A percentile compares a stretch with the other conserved stretches of the same genome.
These are phyloP conservation scores for Aspergillus sclerotioniger DNA, from an alignment of 495 filamentous ascomycete genomes.

Conservation along the genomic window DNA sequence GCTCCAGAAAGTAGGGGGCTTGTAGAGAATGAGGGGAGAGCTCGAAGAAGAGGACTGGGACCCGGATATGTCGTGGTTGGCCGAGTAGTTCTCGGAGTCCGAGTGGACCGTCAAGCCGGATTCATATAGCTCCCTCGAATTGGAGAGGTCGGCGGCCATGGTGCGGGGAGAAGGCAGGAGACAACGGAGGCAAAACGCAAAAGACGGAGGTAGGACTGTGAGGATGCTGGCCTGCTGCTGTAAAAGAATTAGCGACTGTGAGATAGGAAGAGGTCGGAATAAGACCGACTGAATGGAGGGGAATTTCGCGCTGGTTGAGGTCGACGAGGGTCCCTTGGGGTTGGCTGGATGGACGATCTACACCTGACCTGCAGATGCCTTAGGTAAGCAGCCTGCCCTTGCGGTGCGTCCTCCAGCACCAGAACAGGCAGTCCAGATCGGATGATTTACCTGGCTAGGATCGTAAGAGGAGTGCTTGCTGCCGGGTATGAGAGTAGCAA, in stretches of 20 bases:
- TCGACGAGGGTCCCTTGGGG: neutral
- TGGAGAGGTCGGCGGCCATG: conserved; percentile 49
- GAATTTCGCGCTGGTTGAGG: neutral
- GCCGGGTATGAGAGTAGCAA: too few relatives aligned
- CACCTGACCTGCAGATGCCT: conserved; percentile 9
- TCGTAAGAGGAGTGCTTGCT: too few relatives aligned
- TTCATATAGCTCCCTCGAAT: conserved; percentile 63
- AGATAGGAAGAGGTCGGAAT: neutral
- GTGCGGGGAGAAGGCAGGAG: conserved; percentile 12
- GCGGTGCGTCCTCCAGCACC: neutral
- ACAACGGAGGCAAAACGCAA: conserved; percentile 5
- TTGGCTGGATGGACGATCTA: conserved; percentile 11
- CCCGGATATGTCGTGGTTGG: conserved; percentile 57
- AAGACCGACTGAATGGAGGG: neutral
- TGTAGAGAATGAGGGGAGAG: conserved; percentile 82
- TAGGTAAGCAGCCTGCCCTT: conserved; percentile 10
- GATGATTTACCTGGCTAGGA: too few relatives aligned
- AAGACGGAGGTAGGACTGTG: conserved; percentile 8
- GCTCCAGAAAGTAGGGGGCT: conserved; percentile 80
- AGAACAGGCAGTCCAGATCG: neutral
- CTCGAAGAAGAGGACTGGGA: conserved; percentile 62
- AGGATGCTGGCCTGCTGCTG: neutral
- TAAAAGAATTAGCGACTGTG: neutral
- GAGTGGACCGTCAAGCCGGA: conserved; percentile 83
- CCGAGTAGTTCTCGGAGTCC: conserved; percentile 87